Evolutionary conservation across 345 rosid species (phyloP), one percentile per base, ranked within the genome.

Genomic region (Cardamine chenopodiifolia): DNA sequence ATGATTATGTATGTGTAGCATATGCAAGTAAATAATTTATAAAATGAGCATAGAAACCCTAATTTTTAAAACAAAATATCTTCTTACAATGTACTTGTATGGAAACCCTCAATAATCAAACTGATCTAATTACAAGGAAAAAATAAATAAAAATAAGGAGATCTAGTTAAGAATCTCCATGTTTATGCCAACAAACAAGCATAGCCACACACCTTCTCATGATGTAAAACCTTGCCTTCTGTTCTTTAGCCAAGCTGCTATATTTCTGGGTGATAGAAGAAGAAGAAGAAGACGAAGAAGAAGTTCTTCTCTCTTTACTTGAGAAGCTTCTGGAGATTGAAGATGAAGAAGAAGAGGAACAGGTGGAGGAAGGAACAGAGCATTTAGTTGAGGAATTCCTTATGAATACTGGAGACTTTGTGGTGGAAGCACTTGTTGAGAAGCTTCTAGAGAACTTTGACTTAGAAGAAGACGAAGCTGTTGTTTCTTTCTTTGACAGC

Each of bases 111-210:
- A 50, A 60, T 66, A 77, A 79, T 29, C 40, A 70, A 55, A 52
- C 71, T 74, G 72, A 44, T 74, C 42, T 78, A 78, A 78, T 78
- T 72, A 78, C 81, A 80, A 66, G 54, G 54, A 60, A 56, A 6
- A 0, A 31, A n/a, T n/a, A n/a, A n/a, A n/a, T n/a, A n/a, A 19
- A 69, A 23, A 76, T 25, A 37, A 18, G 35, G 49, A 45, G 66
- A 73, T 73, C 42, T 71, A 42, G 28, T 85, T 72, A 88, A 70
- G 90, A 78, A 84, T 94, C 98, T 7, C 97, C 91, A 79, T 94
- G 96, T 63, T 89, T 94, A 73, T 89, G 95, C 98, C 98, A 94
- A 55, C 97, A 91, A 78, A 90, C 97, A 72, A 94, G 98, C 98
- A 94, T 94, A 45, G 98, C 96, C 68, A 94, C 96, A 80, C 98